Base-by-base conservation (phyloP, 1,139 yeast genomes). In the Meyerozyma sp. region DNA sequence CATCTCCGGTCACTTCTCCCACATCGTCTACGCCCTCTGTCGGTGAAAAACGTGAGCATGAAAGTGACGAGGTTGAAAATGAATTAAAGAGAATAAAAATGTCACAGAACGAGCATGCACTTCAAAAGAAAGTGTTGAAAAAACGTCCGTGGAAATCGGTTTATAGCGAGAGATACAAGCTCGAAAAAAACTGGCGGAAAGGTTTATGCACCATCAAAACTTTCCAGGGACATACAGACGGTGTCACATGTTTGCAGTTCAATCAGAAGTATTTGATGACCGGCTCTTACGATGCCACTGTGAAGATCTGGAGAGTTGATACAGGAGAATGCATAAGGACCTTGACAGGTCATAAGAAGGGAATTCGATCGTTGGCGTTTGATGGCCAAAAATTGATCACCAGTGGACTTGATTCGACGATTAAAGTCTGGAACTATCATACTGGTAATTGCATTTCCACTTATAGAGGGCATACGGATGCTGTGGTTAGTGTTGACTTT, bases 391-490 rank as follows among this genome's bases (percentile, higher is more conserved):
- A 93, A 62, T 73, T 93, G 42, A 89, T 93, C 40, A 86, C 97
- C 3, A 97, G 96, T 14, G 91, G 96, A 1, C 72, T 89, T 60
- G 98, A 93, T 64, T 78, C 84, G 42, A 90, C 96, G 0, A 89
- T 93, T 48, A 84, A 91, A 54, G 95, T 93, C 28, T 93, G 98
- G 98, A 90, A 91, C 64, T 89, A 88, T 65, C 85, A 85, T 50
- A 89, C 95, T 1, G 98, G 98, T 32, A 87, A 86, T 59, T 91
- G 97, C 58, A 82, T 93, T 25, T 87, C 96, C 20, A 90, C 98
- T 0, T 90, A 93, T 63, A 72, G 94, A 36, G 98, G 98, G 3
- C 98, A 93, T 63, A 84, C 84, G 42, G 95, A 86, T 56, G 82
- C 89, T 39, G 96, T 93, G 5, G 73, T 87, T 39, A 79, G 89